These are phyloP conservation scores for Proliferodiscus dingleyae DNA, from an alignment of 2,329 filamentous ascomycete genomes.

Conservation along the genomic window DNA sequence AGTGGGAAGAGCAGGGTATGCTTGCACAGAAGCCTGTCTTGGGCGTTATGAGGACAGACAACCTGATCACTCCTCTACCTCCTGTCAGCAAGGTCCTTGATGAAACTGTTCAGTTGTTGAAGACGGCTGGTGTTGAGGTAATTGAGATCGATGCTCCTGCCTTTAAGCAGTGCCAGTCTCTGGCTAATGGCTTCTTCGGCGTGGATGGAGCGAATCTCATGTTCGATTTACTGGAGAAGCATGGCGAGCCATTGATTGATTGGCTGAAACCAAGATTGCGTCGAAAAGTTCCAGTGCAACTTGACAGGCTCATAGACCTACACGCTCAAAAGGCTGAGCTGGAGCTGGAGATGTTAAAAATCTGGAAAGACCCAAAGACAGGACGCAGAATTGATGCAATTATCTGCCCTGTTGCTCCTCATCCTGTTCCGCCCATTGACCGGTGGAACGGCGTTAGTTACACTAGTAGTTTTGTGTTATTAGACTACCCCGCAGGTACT, in stretches of 20 bases:
- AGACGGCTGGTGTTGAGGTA: conserved; percentile 46
- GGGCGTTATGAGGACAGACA: conserved; percentile 46
- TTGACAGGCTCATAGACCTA: conserved; percentile 46
- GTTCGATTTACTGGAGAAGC: conserved; percentile 51
- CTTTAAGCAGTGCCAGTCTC: conserved; percentile 49
- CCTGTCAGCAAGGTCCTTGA: conserved; percentile 43
- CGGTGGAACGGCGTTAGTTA: conserved; percentile 59
- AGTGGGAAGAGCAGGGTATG: conserved; percentile 33
- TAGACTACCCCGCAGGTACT: conserved; percentile 56
- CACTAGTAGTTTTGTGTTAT: conserved; percentile 54
- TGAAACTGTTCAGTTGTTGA: conserved; percentile 38
- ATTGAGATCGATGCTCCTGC: conserved; percentile 52
- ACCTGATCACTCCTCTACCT: conserved; percentile 46
- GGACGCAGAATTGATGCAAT: conserved; percentile 51
- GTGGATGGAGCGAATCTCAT: conserved; percentile 52
- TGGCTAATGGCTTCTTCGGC: conserved; percentile 54
- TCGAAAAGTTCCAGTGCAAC: conserved; percentile 41
- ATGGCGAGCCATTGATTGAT: conserved; percentile 52
- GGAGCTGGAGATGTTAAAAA: conserved; percentile 49
- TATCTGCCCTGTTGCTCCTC: conserved; percentile 58
- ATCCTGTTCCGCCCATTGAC: conserved; percentile 58
- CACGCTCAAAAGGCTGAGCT: conserved; percentile 48
- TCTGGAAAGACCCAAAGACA: conserved; percentile 47
- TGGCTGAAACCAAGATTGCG: conserved; percentile 52
- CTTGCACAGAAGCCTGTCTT: conserved; percentile 33